Evolutionary conservation across 2,329 filamentous ascomycete species (phyloP).

Genomic region (Trichothecium roseum): DNA sequence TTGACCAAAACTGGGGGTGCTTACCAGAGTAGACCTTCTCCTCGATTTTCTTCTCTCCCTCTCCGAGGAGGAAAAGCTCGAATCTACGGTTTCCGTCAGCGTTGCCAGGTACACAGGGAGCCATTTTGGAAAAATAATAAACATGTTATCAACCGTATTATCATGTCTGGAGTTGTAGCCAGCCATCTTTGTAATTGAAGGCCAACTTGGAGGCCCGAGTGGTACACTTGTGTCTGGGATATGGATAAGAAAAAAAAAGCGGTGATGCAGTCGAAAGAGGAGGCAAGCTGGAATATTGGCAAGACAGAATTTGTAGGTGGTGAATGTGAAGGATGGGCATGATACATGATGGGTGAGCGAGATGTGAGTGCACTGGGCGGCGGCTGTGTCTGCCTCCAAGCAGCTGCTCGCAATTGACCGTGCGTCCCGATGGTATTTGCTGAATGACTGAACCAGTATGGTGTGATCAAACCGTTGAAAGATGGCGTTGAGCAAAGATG

Average conservation of each 20-base stretch:
- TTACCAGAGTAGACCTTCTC: constrained; percentile 81
- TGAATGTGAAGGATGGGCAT: no score
- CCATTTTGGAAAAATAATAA: constrained; percentile 9
- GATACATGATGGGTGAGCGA: no score
- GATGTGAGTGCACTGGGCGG: no score
- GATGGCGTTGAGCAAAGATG: no score
- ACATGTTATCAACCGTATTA: constrained; percentile 24
- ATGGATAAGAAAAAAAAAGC: constrained; percentile 3
- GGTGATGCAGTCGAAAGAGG: constrained; percentile 5
- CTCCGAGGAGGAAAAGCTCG: constrained; percentile 80
- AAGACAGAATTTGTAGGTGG: no score
- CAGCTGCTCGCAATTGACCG: no score
- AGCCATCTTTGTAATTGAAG: constrained; percentile 17
- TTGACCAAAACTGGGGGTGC: constrained; percentile 15
- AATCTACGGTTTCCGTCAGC: constrained; percentile 47
- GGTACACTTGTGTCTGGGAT: no score
- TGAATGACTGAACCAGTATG: no score
- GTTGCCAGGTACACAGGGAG: neutral
- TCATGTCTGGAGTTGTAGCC: constrained; percentile 27
- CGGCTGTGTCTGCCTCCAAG: no score
- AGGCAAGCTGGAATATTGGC: constrained; percentile 2
- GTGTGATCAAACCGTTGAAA: no score
- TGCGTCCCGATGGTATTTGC: no score
- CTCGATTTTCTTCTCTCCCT: constrained; percentile 89
- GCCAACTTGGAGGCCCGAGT: neutral